Conservation (phyloP, 2,329 filamentous ascomycete species). For the Fusarium circinatum region DNA sequence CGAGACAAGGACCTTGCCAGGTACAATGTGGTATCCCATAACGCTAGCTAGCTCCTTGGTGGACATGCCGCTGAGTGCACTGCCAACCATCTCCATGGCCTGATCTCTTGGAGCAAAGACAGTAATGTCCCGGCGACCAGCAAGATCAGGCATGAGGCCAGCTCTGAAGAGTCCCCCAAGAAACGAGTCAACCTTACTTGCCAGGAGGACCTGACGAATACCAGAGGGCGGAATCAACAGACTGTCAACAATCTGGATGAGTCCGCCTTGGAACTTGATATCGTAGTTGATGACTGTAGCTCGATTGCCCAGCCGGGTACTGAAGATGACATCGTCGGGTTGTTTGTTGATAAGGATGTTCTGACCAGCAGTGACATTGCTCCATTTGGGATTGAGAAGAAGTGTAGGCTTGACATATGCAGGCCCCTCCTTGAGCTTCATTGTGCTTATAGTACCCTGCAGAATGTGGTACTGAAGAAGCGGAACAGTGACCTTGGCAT, state of each 20-base stretch:
- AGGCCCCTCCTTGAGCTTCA: slow-evolving; percentile 50
- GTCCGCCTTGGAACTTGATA: slow-evolving; percentile 59
- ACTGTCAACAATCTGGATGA: slow-evolving; percentile 64
- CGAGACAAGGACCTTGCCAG: slow-evolving; percentile 64
- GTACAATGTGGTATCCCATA: slow-evolving; percentile 72
- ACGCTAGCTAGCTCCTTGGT: slow-evolving; percentile 60
- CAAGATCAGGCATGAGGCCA: slow-evolving; percentile 53
- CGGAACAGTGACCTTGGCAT: slow-evolving; percentile 55
- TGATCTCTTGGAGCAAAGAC: slow-evolving; percentile 72
- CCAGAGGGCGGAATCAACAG: slow-evolving; percentile 60
- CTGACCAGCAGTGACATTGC: slow-evolving; percentile 62
- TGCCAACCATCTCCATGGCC: slow-evolving; percentile 68
- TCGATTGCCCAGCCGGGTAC: slow-evolving; percentile 59
- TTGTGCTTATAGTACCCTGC: slow-evolving; percentile 58
- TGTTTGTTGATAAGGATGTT: slow-evolving; percentile 59
- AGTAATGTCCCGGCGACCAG: slow-evolving; percentile 60
- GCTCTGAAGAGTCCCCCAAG: slow-evolving; percentile 48
- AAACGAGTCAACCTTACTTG: slow-evolving; percentile 57
- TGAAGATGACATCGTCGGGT: slow-evolving; percentile 57
- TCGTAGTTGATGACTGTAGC: slow-evolving; percentile 56
- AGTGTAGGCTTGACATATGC: slow-evolving; percentile 56
- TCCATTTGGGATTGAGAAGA: slow-evolving; percentile 54
- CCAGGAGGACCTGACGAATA: slow-evolving; percentile 61
- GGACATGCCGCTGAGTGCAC: slow-evolving; percentile 58
- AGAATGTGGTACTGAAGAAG: slow-evolving; percentile 73